Base-by-base conservation (phyloP, 1,139 yeast species). In the Pichia sp. region DNA sequence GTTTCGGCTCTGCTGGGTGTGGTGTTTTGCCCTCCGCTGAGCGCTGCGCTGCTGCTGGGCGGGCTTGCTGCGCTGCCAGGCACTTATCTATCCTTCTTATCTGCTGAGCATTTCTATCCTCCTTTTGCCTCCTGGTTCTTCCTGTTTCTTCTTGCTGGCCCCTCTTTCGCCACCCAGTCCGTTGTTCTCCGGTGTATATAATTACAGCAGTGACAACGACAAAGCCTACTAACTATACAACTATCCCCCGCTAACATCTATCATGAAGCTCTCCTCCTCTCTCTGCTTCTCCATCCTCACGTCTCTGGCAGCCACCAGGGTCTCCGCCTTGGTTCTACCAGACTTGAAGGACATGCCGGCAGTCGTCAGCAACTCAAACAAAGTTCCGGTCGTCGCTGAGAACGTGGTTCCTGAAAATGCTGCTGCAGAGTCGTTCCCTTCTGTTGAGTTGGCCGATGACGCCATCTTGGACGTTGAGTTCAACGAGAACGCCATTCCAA, bases 301-400 rank as follows among this genome's bases (percentile, higher is more conserved):
- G 7, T 56, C 77, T 61, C 70, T 83, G 66, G 80, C 87, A 56
- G 76, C 85, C 55, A 70, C 83, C 61, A 80, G 82, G 56, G 85
- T 81, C 51, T 76, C 81, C 57, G 90, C 86, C 34, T 76, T 87
- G 67, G 83, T 85, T 61, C 80, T 85, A 61, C 95, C 92, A 46
- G 65, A 75, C 31, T 74, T 74, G 52, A 70, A 74, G 53, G 77
- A 75, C 60, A 69, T 76, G 50, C 75, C 81, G 55, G 73, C 76
- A 41, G 77, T 76, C 44, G 72, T 76, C 11, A 31, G 34, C 34
- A 31, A 8, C 11, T 31, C 34, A 8, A 5, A 31, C 34, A 31
- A 11, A 11, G 34, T 11, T 31, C 75, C 81, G 55, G 73, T 75
- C 40, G 77, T 76, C 43, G 72, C 75, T 31, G 51, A 34, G 13